phyloP scores from a whole-genome alignment of 2,329 filamentous ascomycete species.

The Basipetospora sp. region DNA sequence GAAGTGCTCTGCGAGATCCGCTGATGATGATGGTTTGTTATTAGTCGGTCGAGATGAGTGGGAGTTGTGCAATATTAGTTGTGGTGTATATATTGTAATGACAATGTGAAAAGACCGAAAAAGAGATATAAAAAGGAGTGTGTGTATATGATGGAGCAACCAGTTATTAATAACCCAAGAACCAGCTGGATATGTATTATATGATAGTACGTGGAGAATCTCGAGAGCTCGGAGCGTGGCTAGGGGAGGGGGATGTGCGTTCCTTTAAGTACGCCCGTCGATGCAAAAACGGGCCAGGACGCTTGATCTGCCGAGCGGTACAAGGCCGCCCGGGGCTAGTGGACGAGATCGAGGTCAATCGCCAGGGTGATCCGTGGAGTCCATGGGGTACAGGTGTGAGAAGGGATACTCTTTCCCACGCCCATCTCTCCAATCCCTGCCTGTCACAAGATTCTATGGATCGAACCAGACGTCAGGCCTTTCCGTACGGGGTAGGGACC shows the following conservation, averaged over 20 bases:
- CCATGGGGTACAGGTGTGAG: too few species aligned
- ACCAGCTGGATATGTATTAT: slow-evolving; percentile 6
- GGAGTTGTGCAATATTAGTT: neutral
- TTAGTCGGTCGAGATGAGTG: neutral
- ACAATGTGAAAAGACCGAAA: neutral
- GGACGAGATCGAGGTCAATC: slow-evolving; percentile 4
- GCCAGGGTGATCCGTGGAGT: slow-evolving; percentile 5
- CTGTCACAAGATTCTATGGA: slow-evolving; percentile 7
- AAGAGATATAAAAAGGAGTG: neutral
- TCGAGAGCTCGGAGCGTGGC: neutral
- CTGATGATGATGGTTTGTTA: neutral
- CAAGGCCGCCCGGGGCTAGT: slow-evolving; percentile 2
- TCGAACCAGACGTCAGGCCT: slow-evolving; percentile 3
- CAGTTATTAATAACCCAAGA: slow-evolving; percentile 7
- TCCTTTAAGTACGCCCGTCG: slow-evolving; percentile 4
- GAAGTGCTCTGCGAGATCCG: neutral
- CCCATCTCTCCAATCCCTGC: slow-evolving; percentile 3
- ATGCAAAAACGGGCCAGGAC: slow-evolving; percentile 1
- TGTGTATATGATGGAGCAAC: too few species aligned
- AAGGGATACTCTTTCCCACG: neutral
- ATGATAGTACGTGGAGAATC: neutral
- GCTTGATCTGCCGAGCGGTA: slow-evolving; percentile 5
- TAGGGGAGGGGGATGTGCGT: slow-evolving; percentile 4
- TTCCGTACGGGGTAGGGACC: too few species aligned
- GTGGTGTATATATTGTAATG: neutral